These are phyloP conservation scores for Tuber calosporum DNA, from an alignment of 495 filamentous ascomycete genomes.

Conservation along the genomic window DNA sequence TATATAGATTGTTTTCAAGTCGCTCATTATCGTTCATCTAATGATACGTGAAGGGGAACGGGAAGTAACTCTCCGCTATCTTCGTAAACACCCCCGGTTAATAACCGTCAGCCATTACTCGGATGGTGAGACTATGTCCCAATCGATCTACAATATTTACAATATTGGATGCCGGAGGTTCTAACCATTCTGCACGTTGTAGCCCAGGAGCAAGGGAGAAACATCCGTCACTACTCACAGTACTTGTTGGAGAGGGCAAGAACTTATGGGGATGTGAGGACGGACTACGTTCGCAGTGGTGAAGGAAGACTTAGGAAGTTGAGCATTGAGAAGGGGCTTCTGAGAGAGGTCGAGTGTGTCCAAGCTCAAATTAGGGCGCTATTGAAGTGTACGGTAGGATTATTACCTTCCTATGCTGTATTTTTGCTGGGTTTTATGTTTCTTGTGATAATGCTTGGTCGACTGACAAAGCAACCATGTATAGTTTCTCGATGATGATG, in stretches of 20 bases:
- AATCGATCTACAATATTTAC: constrained; percentile 2
- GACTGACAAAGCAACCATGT: constrained; percentile 9
- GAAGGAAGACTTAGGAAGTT: constrained; percentile 76
- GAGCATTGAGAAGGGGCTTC: constrained; percentile 82
- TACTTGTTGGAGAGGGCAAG: constrained; percentile 78
- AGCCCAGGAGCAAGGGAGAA: constrained; percentile 94
- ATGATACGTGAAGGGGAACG: constrained; percentile 95
- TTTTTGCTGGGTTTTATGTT: neutral
- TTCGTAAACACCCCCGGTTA: constrained; percentile 73
- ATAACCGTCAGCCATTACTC: constrained; percentile 85
- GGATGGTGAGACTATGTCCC: constrained; percentile 60
- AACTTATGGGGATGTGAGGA: constrained; percentile 72
- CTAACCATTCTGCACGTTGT: constrained; percentile 1
- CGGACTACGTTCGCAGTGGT: constrained; percentile 81
- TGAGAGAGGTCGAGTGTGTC: constrained; percentile 86
- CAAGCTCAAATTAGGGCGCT: constrained; percentile 81
- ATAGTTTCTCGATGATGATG: constrained; percentile 76
- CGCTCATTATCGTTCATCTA: constrained; percentile 86
- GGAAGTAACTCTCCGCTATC: constrained; percentile 77
- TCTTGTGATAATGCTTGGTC: neutral
- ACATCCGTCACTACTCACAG: constrained; percentile 83
- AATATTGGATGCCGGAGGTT: neutral
- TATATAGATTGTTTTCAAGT: constrained; percentile 71
- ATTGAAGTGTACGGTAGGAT: constrained; percentile 77
- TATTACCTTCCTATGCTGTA: constrained; percentile 20